Base-by-base conservation (phyloP, 1,284 basidiomycete genomes). In the Pseudozyma thailandica region DNA sequence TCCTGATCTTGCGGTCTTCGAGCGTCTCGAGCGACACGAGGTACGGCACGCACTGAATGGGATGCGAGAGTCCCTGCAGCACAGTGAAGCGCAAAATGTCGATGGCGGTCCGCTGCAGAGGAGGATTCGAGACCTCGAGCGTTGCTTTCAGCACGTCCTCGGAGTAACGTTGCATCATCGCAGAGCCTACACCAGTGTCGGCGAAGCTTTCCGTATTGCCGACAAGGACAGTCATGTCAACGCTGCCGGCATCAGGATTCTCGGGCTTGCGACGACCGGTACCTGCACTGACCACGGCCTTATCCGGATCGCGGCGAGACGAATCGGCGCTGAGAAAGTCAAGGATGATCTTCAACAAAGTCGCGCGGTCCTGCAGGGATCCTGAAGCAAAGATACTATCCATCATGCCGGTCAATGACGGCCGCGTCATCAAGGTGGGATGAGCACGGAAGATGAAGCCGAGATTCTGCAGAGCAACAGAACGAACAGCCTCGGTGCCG, bases 121-220 rank as follows among this genome's bases (percentile, higher is more conserved):
- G 16, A n/a, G 74, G 62, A n/a, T 59, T 44, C 21, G 52, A 49
- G 8, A 78, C 57, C 7, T 66, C 65, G 41, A 88, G 87, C 0
- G 92, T 91, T 1, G 92, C 91, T 1, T 90, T 87, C 31, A 97
- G 85, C 53, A 98, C 92, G 26, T 89, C 89, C 27, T 87, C 85
- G 39, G 98, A 86, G 78, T 97, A 98, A 28, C 93, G 90, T 79
- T 98, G 96, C 2, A 97, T 90, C 33, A 98, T 87, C 3, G 92
- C 91, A 1, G 94, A 94, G 81, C 92, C 92, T 50, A 97, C 92
- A 41, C 94, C 94, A 91, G 95, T 96, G 78, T 98, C 95, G 0
- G 93, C 93, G 82, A 97, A 94, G 0, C 90, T 91, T 74, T 93
- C 91, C 0, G 93, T 93, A 76, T 94, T 94, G 2, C 96, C 96